Conservation (phyloP, 768 basidiomycete species). For the Auriscalpium microsporum region DNA sequence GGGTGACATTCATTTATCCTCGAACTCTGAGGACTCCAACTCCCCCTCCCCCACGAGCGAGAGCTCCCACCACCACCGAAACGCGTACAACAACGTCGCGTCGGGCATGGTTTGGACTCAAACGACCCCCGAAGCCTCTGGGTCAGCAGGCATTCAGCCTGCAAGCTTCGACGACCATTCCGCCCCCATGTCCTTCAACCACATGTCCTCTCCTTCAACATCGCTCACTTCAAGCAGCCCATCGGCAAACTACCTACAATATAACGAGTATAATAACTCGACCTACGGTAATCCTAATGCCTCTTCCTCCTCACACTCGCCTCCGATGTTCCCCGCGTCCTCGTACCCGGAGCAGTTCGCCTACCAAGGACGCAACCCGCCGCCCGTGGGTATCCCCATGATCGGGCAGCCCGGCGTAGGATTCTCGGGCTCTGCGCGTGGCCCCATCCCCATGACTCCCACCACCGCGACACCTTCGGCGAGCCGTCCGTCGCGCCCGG, state of each 20-base stretch:
- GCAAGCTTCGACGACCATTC: conserved; percentile 9
- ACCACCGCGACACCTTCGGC: conserved; percentile 15
- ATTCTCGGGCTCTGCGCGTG: conserved; percentile 19
- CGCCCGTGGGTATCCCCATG: conserved; percentile 1
- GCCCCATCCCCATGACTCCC: conserved; percentile 18
- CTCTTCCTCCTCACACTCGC: conserved; percentile 6
- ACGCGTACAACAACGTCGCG: conserved; percentile 15
- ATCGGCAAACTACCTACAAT: conserved; percentile 13
- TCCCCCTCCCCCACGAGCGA: conserved; percentile 19
- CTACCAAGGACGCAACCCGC: conserved; percentile 9
- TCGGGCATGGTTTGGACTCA: conserved; percentile 18
- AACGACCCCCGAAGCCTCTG: conserved; percentile 5
- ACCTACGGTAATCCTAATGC: conserved; percentile 13
- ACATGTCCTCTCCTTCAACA: conserved; percentile 10
- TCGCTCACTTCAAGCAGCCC: conserved; percentile 11
- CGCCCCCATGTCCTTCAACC: conserved; percentile 10
- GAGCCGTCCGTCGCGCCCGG: conserved; percentile 16
- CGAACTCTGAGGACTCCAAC: conserved; percentile 23
- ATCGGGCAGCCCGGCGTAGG: conserved; percentile 14
- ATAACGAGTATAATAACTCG: conserved; percentile 13
- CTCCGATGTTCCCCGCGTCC: conserved; percentile 9
- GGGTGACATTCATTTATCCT: conserved; percentile 40
- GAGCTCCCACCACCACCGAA: conserved; percentile 19
- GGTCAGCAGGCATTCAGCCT: conserved; percentile 5
- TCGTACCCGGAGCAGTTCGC: conserved; percentile 14